These are phyloP conservation scores for Lophiotrema nucula DNA, from an alignment of 495 filamentous ascomycete genomes.

Conservation along the genomic window DNA sequence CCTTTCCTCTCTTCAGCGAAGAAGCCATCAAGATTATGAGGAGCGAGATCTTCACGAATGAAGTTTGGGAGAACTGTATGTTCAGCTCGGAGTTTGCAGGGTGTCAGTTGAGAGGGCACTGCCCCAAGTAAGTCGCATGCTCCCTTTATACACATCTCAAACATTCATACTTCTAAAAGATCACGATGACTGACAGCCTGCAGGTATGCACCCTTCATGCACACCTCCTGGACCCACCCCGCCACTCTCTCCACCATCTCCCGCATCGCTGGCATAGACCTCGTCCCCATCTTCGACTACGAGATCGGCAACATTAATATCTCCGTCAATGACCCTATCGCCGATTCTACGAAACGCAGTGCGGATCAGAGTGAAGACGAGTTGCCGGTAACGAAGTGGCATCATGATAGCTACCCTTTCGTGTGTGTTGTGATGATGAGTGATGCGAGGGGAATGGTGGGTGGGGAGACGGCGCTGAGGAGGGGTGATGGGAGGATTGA, in stretches of 20 bases:
- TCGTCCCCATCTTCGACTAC: constrained; percentile 18
- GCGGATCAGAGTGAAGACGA: not conserved
- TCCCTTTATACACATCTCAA: not conserved
- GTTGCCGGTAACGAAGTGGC: constrained; percentile 18
- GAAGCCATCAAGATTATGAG: constrained; percentile 25
- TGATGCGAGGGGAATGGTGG: constrained; percentile 25
- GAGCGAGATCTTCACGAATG: constrained; percentile 21
- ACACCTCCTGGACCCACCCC: constrained; percentile 19
- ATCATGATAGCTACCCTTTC: constrained; percentile 28
- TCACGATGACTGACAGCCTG: no score
- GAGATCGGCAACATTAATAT: constrained; percentile 30
- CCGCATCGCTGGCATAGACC: constrained; percentile 24
- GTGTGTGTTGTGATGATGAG: constrained; percentile 33
- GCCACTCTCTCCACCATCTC: constrained; percentile 17
- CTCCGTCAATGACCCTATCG: constrained; percentile 5
- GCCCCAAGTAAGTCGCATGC: constrained; percentile 17
- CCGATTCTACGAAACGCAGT: not conserved
- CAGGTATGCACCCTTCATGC: constrained; percentile 26
- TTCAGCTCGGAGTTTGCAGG: constrained; percentile 4
- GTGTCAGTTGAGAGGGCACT: constrained; percentile 21
- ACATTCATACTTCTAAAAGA: not conserved
- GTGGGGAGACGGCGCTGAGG: constrained; percentile 29
- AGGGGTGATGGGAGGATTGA: constrained; percentile 18
- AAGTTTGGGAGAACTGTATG: constrained; percentile 12
- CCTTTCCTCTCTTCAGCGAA: constrained; percentile 24